Evolutionary conservation across 192 early-diverging fungal genomes (phyloP).

Genomic region (Coemansia sp.): DNA sequence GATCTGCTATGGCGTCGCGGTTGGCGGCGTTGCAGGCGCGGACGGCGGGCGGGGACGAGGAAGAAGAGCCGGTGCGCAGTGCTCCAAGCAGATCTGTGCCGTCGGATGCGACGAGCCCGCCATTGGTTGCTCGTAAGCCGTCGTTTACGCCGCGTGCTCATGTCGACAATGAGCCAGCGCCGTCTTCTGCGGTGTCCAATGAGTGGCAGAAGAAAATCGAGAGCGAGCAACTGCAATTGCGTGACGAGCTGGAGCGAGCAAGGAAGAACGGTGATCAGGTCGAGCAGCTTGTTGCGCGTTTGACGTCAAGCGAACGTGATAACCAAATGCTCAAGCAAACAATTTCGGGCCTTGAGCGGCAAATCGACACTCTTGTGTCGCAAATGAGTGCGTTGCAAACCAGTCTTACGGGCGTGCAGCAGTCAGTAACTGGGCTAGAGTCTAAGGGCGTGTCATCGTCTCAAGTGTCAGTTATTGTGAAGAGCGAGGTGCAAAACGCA

Average conservation of each 20-base stretch:
- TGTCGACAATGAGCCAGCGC: background rate
- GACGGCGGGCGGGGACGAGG: conserved; percentile 24
- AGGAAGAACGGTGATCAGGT: conserved; percentile 18
- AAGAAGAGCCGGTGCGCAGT: conserved; percentile 3
- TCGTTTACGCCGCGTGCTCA: conserved; percentile 14
- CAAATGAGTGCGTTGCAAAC: conserved; percentile 23
- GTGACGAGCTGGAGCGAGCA: conserved; percentile 23
- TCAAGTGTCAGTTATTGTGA: conserved; percentile 27
- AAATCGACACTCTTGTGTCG: conserved; percentile 22
- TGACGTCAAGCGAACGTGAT: conserved; percentile 37
- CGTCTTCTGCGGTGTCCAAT: conserved; percentile 5
- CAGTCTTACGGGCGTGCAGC: conserved; percentile 20
- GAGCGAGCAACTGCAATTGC: conserved; percentile 37
- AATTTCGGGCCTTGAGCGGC: conserved; percentile 28
- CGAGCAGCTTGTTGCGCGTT: conserved; percentile 22
- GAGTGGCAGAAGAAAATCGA: conserved; percentile 51
- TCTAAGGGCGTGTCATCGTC: conserved; percentile 16
- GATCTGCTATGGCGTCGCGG: conserved; percentile 50
- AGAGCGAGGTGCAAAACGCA: conserved; percentile 27
- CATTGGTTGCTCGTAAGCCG: conserved; percentile 25
- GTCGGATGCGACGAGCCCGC: conserved; percentile 2
- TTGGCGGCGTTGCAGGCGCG: conserved; percentile 50
- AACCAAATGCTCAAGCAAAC: conserved; percentile 35
- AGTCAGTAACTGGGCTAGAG: conserved; percentile 14
- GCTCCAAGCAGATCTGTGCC: background rate